Conservation (phyloP, 139 green algal genomes). For the Choricystis sp. region DNA sequence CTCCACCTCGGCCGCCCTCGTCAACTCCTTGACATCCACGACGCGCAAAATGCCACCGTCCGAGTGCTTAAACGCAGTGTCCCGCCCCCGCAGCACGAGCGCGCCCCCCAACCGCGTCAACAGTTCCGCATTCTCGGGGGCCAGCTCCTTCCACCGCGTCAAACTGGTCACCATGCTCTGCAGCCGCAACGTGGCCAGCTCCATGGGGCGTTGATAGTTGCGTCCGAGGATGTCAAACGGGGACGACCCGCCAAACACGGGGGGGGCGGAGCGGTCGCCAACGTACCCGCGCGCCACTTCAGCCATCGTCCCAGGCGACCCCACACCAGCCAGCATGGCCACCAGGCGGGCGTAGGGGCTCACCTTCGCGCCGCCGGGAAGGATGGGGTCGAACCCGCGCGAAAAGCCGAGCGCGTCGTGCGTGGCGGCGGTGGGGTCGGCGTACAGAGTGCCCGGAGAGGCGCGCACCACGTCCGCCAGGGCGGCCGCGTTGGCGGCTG, state of each 20-base stretch:
- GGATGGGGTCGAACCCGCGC: slow-evolving; percentile 21
- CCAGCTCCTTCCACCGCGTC: slow-evolving; percentile 42
- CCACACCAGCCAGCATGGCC: slow-evolving; percentile 58
- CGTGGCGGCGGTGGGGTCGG: slow-evolving; percentile 26
- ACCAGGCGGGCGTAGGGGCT: slow-evolving; percentile 57
- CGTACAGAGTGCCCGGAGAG: slow-evolving; percentile 38
- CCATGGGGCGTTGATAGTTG: slow-evolving; percentile 61
- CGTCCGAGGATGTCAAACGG: slow-evolving; percentile 60
- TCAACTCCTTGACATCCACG: slow-evolving; percentile 23
- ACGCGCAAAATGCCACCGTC: slow-evolving; percentile 39
- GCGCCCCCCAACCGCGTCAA: slow-evolving; percentile 59
- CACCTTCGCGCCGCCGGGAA: slow-evolving; percentile 13
- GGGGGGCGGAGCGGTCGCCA: slow-evolving; percentile 36
- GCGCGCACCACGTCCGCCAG: slow-evolving; percentile 40
- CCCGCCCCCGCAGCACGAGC: slow-evolving; percentile 37
- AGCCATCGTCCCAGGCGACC: slow-evolving; percentile 51
- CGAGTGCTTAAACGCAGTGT: slow-evolving; percentile 26
- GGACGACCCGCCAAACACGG: slow-evolving; percentile 30
- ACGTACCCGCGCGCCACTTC: slow-evolving; percentile 63
- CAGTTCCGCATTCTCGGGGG: slow-evolving; percentile 29
- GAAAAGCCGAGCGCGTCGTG: slow-evolving; percentile 41
- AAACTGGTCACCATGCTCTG: slow-evolving; percentile 65
- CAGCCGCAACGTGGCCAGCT: slow-evolving; percentile 68
- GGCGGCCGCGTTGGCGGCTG: slow-evolving; percentile 14
- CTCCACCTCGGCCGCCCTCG: slow-evolving; percentile 5